Evolutionary conservation across 2,329 filamentous ascomycete species (phyloP).

Genomic region (Phymatotrichopsis omnivora): DNA sequence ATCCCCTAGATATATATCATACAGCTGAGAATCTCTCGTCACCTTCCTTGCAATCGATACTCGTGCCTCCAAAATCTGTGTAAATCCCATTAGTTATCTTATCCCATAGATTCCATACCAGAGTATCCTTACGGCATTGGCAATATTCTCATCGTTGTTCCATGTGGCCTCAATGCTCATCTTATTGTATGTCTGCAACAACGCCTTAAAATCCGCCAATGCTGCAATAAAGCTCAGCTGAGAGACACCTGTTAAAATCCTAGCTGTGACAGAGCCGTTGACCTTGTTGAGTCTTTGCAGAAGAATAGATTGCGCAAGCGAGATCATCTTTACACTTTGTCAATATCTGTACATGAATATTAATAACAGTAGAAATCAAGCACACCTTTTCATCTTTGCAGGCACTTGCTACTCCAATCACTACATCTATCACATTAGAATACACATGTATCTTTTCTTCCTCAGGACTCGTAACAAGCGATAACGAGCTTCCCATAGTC

Average conservation of each 20-base stretch:
- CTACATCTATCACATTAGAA: constrained; percentile 84
- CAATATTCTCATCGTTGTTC: constrained; percentile 55
- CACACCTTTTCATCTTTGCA: constrained; percentile 65
- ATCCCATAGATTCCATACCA: neutral
- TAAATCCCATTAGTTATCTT: constrained; percentile 6
- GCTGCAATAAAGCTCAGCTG: constrained; percentile 66
- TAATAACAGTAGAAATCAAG: neutral
- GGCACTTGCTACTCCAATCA: constrained; percentile 75
- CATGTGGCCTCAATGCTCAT: constrained; percentile 63
- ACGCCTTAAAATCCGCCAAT: constrained; percentile 68
- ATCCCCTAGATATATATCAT: constrained; percentile 72
- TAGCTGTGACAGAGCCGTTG: constrained; percentile 66
- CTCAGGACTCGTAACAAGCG: constrained; percentile 61
- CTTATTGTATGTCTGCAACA: constrained; percentile 73
- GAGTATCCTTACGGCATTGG: constrained; percentile 54
- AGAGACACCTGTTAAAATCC: constrained; percentile 75
- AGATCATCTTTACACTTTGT: constrained; percentile 51
- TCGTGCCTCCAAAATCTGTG: constrained; percentile 63
- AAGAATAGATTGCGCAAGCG: constrained; percentile 87
- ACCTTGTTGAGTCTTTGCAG: constrained; percentile 91
- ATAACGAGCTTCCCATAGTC: constrained; percentile 61
- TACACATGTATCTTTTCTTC: constrained; percentile 71
- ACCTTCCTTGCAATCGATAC: constrained; percentile 64
- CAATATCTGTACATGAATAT: constrained; percentile 1
- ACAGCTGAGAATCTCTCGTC: constrained; percentile 60